Base-by-base conservation (phyloP, 2,329 filamentous ascomycete species). In the Fusarium brevicatenulatum region DNA sequence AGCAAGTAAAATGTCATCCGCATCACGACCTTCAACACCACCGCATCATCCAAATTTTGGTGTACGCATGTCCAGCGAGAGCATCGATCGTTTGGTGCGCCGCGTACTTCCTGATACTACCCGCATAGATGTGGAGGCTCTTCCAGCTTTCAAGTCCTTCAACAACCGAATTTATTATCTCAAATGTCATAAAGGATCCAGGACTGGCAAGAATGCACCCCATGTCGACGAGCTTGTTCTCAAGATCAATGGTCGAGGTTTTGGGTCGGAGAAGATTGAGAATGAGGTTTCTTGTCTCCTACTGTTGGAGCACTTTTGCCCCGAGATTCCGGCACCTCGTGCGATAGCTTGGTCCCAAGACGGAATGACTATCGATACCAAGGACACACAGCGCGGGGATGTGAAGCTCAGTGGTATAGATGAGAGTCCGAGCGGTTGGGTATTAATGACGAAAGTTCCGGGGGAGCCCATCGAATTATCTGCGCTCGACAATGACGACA, bases 101-200 rank as follows among this genome's bases (percentile, higher is more conserved):
- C 11, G 36, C 1, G 3, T 30, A 4, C 9, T 63, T 0, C 43
- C 60, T 15, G 28, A 30, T 6, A 1, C 18, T 18, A 10, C 8
- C 12, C 2, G 3, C 6, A 2, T 13, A 16, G 28, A 30, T 1
- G 23, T 49, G 0, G n/a, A 60, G 5, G 37, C 11, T 21, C 60
- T 63, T 2, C 28, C 53, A 2, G 9, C 60, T 3, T 25, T 49
- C 4, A 68, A 61, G 19, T 68, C 55, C 0, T 70, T 39, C 19
- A 70, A 70, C 9, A 70, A 70, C 16, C 59, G 65, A 1, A 65
- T 70, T 9, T 70, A 70, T 30, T 65, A 57, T 30, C 19, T 70
- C 0, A 8, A 34, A 18, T 23, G 19, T 7, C 10, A 28, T 4
- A 7, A 2, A 19, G 11, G 4, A 6, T 18, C 10, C 1, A 19